Evolutionary conservation across 257 asterid species (phyloP), one percentile per base, ranked within the genome.

Genomic region (Echium plantagineum): DNA sequence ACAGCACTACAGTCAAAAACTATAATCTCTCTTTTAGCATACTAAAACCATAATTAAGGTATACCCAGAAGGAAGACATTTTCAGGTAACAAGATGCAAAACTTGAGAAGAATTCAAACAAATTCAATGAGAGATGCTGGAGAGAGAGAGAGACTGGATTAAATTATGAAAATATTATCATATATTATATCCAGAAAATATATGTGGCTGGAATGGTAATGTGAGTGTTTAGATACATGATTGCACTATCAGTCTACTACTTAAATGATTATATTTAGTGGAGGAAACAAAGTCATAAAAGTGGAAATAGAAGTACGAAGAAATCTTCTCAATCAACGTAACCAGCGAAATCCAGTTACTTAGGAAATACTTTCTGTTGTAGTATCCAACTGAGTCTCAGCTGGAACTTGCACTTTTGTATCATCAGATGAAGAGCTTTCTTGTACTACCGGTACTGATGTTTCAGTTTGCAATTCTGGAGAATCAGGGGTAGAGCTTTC

Each of bases 381-480:
- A 42, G 49, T 42, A 42, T 42, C 49, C 5, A 13, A 42, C 49
- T 42, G 49, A 42, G 49, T 12, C 16, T 42, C 82, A 28, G 66
- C 32, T 28, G 32, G 32, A 28, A 28, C 32, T 67, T 71, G 75
- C 15, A 72, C 78, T 66, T 66, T 71, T 15, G 82, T 64, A 38
- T 59, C 79, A 62, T 74, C 71, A 55, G 71, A 69, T 57, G 63
- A 69, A 15, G 75, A 68, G 61, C 70, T 66, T 67, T 83, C 84
- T 53, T n/a, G 13, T 2, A 12, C 4, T 19, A 55, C 15, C 57
- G 57, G 57, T 6, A 15, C 57, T n/a, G 57, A 53, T n/a, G 57
- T 21, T n/a, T 18, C 21, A 62, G 56, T 72, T 67, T 71, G 75
- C 15, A 74, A 78, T 66, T 68, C 72, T 15, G 82, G 66, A 38